Evolutionary conservation across 768 basidiomycete genomes (phyloP), one percentile per base, ranked within the genome.

Genomic region (Goffeauzyma gilvescens): DNA sequence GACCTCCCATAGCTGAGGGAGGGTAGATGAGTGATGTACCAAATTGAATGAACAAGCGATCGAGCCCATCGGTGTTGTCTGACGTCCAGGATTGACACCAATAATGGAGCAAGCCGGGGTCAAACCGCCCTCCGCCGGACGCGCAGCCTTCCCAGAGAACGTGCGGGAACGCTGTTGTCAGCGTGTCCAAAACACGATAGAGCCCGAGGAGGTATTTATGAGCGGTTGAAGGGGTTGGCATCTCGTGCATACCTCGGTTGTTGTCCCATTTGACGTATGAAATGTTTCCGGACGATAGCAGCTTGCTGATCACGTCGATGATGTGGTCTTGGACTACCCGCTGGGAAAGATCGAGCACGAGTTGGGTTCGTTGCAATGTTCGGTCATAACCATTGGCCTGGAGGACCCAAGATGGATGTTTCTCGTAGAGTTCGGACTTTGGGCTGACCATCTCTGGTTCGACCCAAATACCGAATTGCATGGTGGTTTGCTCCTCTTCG

Each of bases 361-460:
- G 44, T 33, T 56, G 55, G 28, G 54, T 37, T 25, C 55, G 44
- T 31, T 46, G 35, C 34, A 34, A 26, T 13, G 52, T 54, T 30
- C 42, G 35, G 5, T 30, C 27, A 31, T 50, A 43, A 3, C 32
- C 35, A 21, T 18, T 40, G 10, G 48, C 43, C 27, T 48, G 50
- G 1, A 56, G 36, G 12, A 42, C 42, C 55, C 55, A 56, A 20
- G 54, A 52, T 5, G 55, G 55, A 32, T 56, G 52, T 2, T 24
- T 17, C 20, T 50, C 48, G 46, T 52, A 54, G 8, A 56, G 35
- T 24, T 54, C 52, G 5, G 50, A 52, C 21, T 38, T n/a, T 6
- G 52, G 48, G 25, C 54, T 56, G 37, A 56, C 52, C 52, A 54
- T 53, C 39, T 56, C 52, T n/a, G 52, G 52, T 33, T 56, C 55